Evolutionary conservation across 139 green algal species (phyloP), one percentile per base, ranked within the genome.

Genomic region (Tetraselmis chui): DNA sequence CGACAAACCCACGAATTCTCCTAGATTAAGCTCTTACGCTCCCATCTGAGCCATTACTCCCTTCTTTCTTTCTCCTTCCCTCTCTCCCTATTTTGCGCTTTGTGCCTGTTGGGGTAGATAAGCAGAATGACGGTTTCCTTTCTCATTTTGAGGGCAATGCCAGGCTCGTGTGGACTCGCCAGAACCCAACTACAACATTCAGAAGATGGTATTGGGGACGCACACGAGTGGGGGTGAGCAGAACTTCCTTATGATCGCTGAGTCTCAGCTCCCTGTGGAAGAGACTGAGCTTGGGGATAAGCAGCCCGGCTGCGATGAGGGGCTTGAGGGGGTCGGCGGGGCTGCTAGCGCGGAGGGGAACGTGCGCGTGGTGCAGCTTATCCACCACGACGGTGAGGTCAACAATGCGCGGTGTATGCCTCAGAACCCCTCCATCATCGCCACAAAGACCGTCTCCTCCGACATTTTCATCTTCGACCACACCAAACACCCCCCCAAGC

Each of bases 381-480:
- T 99, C 81, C 98, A 98, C 84, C 97, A 99, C 85, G 92, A 98
- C 45, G 97, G 97, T 0, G 97, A 99, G 88, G 97, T 99, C 30
- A 99, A 99, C 89, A 87, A 95, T 1, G 96, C 96, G 32, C 86
- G 95, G 77, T 83, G 88, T 81, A 92, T 93, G 85, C 89, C 88
- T 0, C 92, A 97, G 82, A 96, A 98, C 87, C 88, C 90, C 74
- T 98, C 97, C 88, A 83, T 98, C 29, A 95, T 99, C 32, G 97
- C 97, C 67, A 99, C 97, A 25, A 99, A 99, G 84, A 98, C 95
- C 5, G 87, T 98, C 28, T 90, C 76, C 77, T 89, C 92, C 2
- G 91, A 97, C 24, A 95, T 98, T 31, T 98, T 95, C 76, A 91
- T 99, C 27, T 99, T 99, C 85, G 97, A 99, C 89, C 99, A 98